Conservation (phyloP, 805 yeast species). For the Metschnikowia dekortorum region DNA sequence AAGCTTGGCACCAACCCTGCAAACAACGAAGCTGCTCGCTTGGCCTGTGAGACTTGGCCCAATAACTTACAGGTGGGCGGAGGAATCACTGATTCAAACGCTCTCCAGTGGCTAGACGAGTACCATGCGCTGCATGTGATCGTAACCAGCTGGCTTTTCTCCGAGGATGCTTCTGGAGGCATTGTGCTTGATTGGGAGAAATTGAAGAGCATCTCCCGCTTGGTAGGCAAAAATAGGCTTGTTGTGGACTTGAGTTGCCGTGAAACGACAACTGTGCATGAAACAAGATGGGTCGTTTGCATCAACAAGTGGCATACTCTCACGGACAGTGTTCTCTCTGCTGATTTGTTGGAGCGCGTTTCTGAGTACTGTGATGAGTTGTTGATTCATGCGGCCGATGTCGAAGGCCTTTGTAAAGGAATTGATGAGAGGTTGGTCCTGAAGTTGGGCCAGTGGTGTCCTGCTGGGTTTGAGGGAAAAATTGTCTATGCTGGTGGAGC, state of each 20-base stretch:
- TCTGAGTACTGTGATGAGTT: conserved; percentile 76
- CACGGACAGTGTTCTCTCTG: conserved; percentile 57
- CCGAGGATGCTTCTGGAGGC: conserved; percentile 46
- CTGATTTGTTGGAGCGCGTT: conserved; percentile 50
- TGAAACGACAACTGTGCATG: conserved; percentile 13
- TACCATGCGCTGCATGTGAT: conserved; percentile 81
- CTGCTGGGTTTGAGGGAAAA: conserved; percentile 49
- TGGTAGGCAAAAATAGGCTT: conserved; percentile 63
- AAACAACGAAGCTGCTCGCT: conserved; percentile 78
- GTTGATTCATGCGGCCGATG: conserved; percentile 96
- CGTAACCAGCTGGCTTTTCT: conserved; percentile 88
- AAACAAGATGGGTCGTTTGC: conserved; percentile 78
- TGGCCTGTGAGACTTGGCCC: conserved; percentile 77
- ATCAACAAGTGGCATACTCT: conserved; percentile 96
- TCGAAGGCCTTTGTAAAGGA: conserved; percentile 93
- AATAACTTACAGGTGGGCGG: conserved; percentile 82
- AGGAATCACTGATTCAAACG: conserved; percentile 76
- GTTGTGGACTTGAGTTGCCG: conserved; percentile 91
- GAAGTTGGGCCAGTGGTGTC: conserved; percentile 75
- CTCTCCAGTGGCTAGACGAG: conserved; percentile 66
- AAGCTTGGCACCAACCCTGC: conserved; percentile 74
- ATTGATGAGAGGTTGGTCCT: conserved; percentile 76
- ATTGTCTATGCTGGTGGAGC: conserved; percentile 99
- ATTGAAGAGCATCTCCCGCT: conserved; percentile 42
- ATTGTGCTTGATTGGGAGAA: conserved; percentile 43